phyloP scores from a whole-genome alignment of 1,284 basidiomycete species.

The Tilletia setariae region DNA sequence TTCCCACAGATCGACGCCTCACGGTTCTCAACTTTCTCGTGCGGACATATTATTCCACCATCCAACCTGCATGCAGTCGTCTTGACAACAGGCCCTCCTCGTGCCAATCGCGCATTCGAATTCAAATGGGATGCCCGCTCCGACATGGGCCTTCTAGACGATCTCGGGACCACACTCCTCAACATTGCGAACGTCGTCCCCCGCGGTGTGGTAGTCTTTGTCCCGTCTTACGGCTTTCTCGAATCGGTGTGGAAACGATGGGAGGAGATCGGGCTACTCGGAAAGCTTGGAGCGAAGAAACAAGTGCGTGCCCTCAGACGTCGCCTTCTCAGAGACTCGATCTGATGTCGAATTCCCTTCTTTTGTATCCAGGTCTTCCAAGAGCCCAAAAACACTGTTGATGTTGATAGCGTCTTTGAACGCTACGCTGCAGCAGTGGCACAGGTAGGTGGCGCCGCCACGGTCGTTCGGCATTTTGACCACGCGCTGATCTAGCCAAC shows the following conservation, averaged over 20 bases:
- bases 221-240: constrained; percentile 86
- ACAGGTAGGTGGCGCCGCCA: not conserved
- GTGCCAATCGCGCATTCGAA: constrained; percentile 67
- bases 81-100: constrained; percentile 69
- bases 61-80: constrained; percentile 76
- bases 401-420: constrained; percentile 7
- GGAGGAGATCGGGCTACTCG: constrained; percentile 65
- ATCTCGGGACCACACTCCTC: constrained; percentile 76
- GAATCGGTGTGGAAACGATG: constrained; percentile 68
- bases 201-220: constrained; percentile 85
- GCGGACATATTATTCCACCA: constrained; percentile 85
- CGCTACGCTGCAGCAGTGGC: not conserved
- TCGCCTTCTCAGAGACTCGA: constrained; percentile 12
- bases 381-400: not conserved
- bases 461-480: too few relatives aligned
- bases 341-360: not conserved
- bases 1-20: constrained; percentile 68
- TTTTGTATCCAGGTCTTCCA: not conserved
- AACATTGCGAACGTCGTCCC: constrained; percentile 78
- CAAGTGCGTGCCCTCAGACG: constrained; percentile 53
- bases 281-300: constrained; percentile 70
- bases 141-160: constrained; percentile 68
- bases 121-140: constrained; percentile 77
- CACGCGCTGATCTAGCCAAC: too few relatives aligned
- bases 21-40: constrained; percentile 75